Evolutionary conservation across 129 eudicot species (phyloP), one percentile per base, ranked within the genome.

Genomic region (Gnaphalium uliginosum): DNA sequence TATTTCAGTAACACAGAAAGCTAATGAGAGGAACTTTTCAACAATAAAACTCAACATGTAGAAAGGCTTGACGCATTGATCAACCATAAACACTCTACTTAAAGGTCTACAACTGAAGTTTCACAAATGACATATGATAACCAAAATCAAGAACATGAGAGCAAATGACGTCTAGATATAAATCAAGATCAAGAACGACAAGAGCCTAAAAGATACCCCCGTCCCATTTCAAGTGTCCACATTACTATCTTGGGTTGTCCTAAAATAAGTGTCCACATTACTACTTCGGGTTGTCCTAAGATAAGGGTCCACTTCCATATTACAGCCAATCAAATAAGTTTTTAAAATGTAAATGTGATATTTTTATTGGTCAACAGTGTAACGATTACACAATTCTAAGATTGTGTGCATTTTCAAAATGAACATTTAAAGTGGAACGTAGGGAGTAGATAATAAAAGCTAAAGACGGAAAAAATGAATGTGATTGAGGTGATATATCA

Each of bases 21-120:
- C 17, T 7, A 60, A 25, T 24, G 5, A 46, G 53, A 46, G 53
- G 18, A 43, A 14, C 53, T 6, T 22, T 57, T 57, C 24, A 57
- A 19, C 62, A 56, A 56, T 21, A 61, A 23, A 26, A 25, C 18
- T 43, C 30, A 46, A 48, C 23, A 48, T 15, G 9, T 17, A 74
- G n/a, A 19, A 19, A 63, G 51, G 46, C 71, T 50, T 56, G 24
- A 56, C 25, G 15, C 43, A 48, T 24, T 50, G 14, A 21, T 29
- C 48, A 46, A 21, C 18, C 54, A 51, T 14, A 50, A 53, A 66
- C 73, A 66, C 54, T 65, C 1, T 53, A 26, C 18, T 22, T 76
- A 33, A 54, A 66, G 53, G 54, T 18, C 65, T 14, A 39, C 73
- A 76, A 24, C 63, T 63, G 32, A 75, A 46, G 46, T 60, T 75